Evolutionary conservation across 2,329 filamentous ascomycete species (phyloP).

Genomic region (Fusarium concolor): DNA sequence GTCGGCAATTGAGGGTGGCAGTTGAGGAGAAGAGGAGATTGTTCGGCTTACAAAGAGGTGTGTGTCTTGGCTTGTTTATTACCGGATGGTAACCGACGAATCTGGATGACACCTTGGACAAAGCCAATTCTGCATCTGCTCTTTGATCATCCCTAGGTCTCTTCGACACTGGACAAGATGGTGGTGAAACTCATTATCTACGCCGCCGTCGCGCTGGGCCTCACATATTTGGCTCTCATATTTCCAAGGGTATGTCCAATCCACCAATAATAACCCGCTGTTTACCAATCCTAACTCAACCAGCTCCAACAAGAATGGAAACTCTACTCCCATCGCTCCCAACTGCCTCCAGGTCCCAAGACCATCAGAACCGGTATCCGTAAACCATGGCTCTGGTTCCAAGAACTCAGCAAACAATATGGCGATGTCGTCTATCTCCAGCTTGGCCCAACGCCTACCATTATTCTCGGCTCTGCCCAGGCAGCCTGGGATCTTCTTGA

Average conservation of each 20-base stretch:
- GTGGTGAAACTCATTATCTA: slow-evolving; percentile 17
- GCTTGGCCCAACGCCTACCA: slow-evolving; percentile 56
- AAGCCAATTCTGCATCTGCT: not conserved
- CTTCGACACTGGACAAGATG: not conserved
- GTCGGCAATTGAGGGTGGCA: slow-evolving; percentile 38
- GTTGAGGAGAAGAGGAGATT: slow-evolving; percentile 11
- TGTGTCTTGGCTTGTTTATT: not conserved
- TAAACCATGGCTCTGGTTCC: slow-evolving; percentile 59
- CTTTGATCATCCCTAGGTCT: not conserved
- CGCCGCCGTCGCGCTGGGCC: not conserved
- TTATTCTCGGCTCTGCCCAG: slow-evolving; percentile 56
- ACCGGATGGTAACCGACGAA: not conserved
- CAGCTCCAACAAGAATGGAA: slow-evolving; percentile 55
- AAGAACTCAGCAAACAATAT: slow-evolving; percentile 52
- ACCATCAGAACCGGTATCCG: slow-evolving; percentile 52
- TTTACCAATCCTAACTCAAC: not conserved
- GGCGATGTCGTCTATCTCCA: slow-evolving; percentile 58
- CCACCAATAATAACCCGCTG: not conserved
- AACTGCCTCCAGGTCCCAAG: slow-evolving; percentile 55
- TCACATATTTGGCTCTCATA: slow-evolving; percentile 29
- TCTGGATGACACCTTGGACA: not conserved
- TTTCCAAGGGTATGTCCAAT: slow-evolving; percentile 32
- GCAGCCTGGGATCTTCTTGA: slow-evolving; percentile 59
- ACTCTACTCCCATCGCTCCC: slow-evolving; percentile 52
- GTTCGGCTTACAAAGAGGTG: not conserved